phyloP scores from a whole-genome alignment of 192 early-diverging fungal genomes.

The Borealophlyctis nickersoniae region DNA sequence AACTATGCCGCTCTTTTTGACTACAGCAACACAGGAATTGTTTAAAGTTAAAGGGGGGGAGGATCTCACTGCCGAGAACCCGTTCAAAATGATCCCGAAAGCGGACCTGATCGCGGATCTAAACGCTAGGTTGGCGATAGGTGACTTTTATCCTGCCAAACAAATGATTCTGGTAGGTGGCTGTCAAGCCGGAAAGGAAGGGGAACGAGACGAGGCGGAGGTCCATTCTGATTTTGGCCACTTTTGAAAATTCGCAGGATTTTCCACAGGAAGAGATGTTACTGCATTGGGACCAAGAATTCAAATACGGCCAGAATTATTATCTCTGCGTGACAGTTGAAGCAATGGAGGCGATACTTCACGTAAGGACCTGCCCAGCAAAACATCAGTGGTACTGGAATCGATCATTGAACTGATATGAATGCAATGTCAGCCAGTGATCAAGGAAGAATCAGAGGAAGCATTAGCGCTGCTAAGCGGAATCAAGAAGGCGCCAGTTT shows the following conservation, averaged over 20 bases:
- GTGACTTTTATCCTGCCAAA: conserved; percentile 57
- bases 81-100: conserved; percentile 55
- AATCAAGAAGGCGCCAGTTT: conserved; percentile 33
- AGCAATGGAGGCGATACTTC: conserved; percentile 41
- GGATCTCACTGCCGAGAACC: conserved; percentile 45
- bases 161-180: conserved; percentile 39
- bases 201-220: not conserved
- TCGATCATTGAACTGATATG: not conserved
- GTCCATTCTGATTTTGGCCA: not conserved
- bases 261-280: conserved; percentile 59
- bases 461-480: conserved; percentile 4
- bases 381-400: conserved; percentile 4
- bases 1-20: conserved; percentile 54
- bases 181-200: not conserved
- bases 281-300: conserved; percentile 49
- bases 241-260: too few species aligned
- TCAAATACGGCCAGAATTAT: conserved; percentile 62
- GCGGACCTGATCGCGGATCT: conserved; percentile 56
- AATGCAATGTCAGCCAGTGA: conserved; percentile 12
- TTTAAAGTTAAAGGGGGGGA: conserved; percentile 53
- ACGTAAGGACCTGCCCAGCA: conserved; percentile 17
- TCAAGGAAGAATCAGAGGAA: conserved; percentile 18
- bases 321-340: conserved; percentile 42
- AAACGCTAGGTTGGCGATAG: conserved; percentile 45
- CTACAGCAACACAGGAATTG: conserved; percentile 49